Base-by-base conservation (phyloP, 306 rosid species). In the Dryas octopetala region DNA sequence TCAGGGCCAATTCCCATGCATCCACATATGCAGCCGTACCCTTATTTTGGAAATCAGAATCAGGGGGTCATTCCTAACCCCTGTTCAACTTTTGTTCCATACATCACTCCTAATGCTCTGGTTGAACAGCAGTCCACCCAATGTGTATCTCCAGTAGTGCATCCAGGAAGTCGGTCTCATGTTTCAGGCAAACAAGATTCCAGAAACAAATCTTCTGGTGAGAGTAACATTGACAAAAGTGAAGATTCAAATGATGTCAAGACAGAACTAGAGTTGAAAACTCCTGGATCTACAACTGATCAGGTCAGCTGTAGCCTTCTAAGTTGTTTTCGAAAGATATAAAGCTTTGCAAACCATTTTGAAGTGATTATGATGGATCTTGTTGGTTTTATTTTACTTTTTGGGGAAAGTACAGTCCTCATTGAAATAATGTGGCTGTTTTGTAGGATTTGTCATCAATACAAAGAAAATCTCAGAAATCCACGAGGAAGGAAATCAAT, bases 251-350 rank as follows among this genome's bases (percentile, higher is more conserved):
- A 76, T 64, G 87, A 88, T 76, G 91, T 93, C 58, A 83, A 86
- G 2, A 88, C 96, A 7, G 85, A 89, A 66, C 84, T 89, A 63
- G 94, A 90, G 83, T 76, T 92, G 87, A 92, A 90, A 83, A 93
- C 91, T 66, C 92, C 97, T 16, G 96, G 97, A 9, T 91, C 87
- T 52, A 70, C 89, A 14, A 74, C 89, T 64, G 93, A 93, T 72
- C 93, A 88, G 97, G 98, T 91, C 55, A 58, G 88, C 40, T 51
- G 66, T 67, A 28, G 45, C 23, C 41, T 65, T 59, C 45, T 48
- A 64, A 60, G 32, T 58, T 68, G 48, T 65, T 57, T 73, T 11
- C 13, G 48, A 76, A 59, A 1, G 32, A 57, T 60, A 1, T 10
- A 78, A 43, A 78, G 38, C 43, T 46, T 12, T 26, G 7, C 19